These are phyloP conservation scores for Amaranthus palmeri DNA, from an alignment of 148 eudicot species.

Conservation along the genomic window DNA sequence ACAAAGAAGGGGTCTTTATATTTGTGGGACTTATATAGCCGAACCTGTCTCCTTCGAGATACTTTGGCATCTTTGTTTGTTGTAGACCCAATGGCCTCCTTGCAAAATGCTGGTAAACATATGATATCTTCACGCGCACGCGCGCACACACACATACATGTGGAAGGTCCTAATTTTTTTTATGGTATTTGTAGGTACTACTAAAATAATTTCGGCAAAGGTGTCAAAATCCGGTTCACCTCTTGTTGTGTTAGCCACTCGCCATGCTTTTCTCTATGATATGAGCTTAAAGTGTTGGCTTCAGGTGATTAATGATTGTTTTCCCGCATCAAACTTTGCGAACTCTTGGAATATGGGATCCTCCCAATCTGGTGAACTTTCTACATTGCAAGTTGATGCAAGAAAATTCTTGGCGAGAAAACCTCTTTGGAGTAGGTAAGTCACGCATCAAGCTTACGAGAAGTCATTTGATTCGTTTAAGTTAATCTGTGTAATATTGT, in stretches of 20 bases:
- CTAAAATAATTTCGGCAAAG: conserved; percentile 72
- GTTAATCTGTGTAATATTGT: conserved; percentile 7
- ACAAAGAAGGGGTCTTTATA: conserved; percentile 78
- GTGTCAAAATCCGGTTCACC: conserved; percentile 78
- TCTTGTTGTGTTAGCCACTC: conserved; percentile 80
- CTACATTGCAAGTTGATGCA: conserved; percentile 87
- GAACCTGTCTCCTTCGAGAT: conserved; percentile 82
- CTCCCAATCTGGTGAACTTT: conserved; percentile 80
- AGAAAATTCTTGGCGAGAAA: conserved; percentile 89
- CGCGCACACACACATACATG: not conserved
- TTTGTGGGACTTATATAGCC: conserved; percentile 82
- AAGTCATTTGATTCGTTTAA: conserved; percentile 6
- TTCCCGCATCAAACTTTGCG: conserved; percentile 82
- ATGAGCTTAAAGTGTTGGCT: conserved; percentile 89
- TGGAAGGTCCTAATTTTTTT: conserved; percentile 10
- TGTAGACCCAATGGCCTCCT: conserved; percentile 46
- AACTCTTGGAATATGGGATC: conserved; percentile 89
- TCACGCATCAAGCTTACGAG: not conserved
- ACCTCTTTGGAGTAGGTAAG: conserved; percentile 91
- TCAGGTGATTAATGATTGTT: conserved; percentile 90
- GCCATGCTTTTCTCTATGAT: conserved; percentile 89
- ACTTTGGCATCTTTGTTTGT: conserved; percentile 65
- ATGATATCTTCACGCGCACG: not conserved
- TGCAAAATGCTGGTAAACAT: conserved; percentile 55
- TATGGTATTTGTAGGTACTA: conserved; percentile 41